These are phyloP conservation scores for Phytopythium chamaehyphon DNA, from an alignment of 352 stramenopile genomes.

Conservation along the genomic window DNA sequence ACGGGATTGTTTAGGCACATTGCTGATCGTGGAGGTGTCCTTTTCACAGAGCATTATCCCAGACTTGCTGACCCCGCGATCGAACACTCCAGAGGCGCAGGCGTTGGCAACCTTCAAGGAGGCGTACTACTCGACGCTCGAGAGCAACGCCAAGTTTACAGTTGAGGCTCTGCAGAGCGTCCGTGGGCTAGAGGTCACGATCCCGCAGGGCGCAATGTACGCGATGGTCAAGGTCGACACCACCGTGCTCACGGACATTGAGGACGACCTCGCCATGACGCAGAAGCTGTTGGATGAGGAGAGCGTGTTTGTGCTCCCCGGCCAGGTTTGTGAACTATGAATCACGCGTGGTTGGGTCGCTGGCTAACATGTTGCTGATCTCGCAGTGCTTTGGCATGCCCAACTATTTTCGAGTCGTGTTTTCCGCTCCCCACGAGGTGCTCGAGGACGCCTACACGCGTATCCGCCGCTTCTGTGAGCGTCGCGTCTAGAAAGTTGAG, in stretches of 20 bases:
- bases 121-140: slow-evolving; percentile 76
- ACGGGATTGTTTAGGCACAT: not conserved
- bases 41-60: slow-evolving; percentile 66
- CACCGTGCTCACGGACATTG: slow-evolving; percentile 66
- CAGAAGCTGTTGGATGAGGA: slow-evolving; percentile 93
- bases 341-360: no score
- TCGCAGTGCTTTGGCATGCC: slow-evolving; percentile 24
- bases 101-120: slow-evolving; percentile 80
- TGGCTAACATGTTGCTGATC: no score
- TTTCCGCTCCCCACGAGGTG: slow-evolving; percentile 29
- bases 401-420: slow-evolving; percentile 40
- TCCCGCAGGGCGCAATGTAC: slow-evolving; percentile 95
- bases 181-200: slow-evolving; percentile 81
- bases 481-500: slow-evolving; percentile 7
- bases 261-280: slow-evolving; percentile 92
- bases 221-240: slow-evolving; percentile 87
- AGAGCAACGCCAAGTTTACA: slow-evolving; percentile 87
- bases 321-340: slow-evolving; percentile 22
- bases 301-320: slow-evolving; percentile 94
- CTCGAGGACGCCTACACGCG: slow-evolving; percentile 35
- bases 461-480: slow-evolving; percentile 33
- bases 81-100: slow-evolving; percentile 53
- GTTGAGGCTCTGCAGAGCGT: slow-evolving; percentile 69
- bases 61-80: slow-evolving; percentile 67
- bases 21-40: not conserved